Evolutionary conservation across 163 green algal genomes (phyloP), one percentile per base, ranked within the genome.

Genomic region (Scenedesmus sp.): DNA sequence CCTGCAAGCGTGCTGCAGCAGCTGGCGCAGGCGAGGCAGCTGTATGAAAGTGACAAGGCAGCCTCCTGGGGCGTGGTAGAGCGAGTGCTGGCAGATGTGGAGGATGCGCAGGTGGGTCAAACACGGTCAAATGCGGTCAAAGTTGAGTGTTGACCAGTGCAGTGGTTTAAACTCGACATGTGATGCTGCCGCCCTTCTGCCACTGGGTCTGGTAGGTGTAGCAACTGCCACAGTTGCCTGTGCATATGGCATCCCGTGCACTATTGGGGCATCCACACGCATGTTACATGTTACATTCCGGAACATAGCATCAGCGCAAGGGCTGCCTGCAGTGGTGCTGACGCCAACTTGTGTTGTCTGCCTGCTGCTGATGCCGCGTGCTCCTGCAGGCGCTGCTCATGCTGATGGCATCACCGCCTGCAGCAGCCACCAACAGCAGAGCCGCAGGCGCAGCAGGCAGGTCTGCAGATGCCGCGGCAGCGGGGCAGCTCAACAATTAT

Each of bases 61-160:
- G 86, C 67, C 34, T 67, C 64, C 15, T 84, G 86, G 86, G 59
- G 62, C 54, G 52, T 90, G 4, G 86, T 90, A 2, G 86, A 90
- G 20, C 46, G 86, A n/a, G 86, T 90, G 86, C 67, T 90, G 67
- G 86, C 86, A n/a, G 86, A 90, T n/a, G 74, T 90, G n/a, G 86
- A 90, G 46, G 86, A 90, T 70, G 86, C 86, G 18, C 67, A 90
- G 86, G 86, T 90, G 86, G 12, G 84, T 23, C 12, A 16, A 15
- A 15, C 59, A 70, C 8, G 10, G 2, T 34, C 64, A 18, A 15
- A 15, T n/a, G 64, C 64, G 64, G 64, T 18, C 15, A 15, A 76
- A 15, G 64, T 15, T 18, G 64, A 15, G 13, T 76, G 64, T 18
- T 46, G 34, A 46, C 34, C 34, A 46, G 34, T 46, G 34, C 34